Evolutionary conservation across 2,329 filamentous ascomycete species (phyloP), one percentile per base, ranked within the genome.

Genomic region (Diaporthe citrichinensis): DNA sequence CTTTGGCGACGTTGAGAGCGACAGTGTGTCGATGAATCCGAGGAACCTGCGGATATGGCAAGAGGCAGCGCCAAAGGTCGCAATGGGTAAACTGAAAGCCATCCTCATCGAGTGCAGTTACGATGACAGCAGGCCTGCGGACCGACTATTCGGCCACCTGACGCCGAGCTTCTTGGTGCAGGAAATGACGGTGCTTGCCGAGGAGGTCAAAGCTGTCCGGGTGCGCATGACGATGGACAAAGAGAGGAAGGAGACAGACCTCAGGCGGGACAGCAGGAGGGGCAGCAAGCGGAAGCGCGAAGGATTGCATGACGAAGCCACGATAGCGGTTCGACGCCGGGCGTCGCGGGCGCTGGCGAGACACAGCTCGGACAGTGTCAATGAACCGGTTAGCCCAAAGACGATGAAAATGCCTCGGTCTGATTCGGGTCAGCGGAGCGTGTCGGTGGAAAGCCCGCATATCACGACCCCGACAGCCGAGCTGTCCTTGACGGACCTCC

Each of bases 101-200:
- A 94, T 99, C 17, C 96, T 98, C 81, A 97, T 99, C 79, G 97
- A 99, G 86, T 98, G 96, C 84, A 98, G 95, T 77, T 99, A 96
- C 83, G 94, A 95, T 77, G 93, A 98, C 82, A 90, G 91, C 10
- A 93, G 95, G 80, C 89, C 91, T 31, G 92, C 97, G 76, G 92
- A 94, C 68, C 90, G 92, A 0, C 88, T 99, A 0, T 99, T 95
- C 78, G 97, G 97, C 0, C 97, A 99, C 80, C 87, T 99, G 20
- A 94, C 95, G 51, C 97, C 97, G 0, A 88, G 92, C 0, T 97
- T 95, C 82, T 85, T 99, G 17, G 91, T 96, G 34, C 90, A 94
- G 61, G 97, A 99, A 84, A 87, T 99, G 75, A 87, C 88, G 46
- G 88, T 86, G 0, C 88, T 99, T 3, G 96, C 95, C 0, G 85